Evolutionary conservation across 2,329 filamentous ascomycete species (phyloP).

Genomic region (Aureobasidium lini): DNA sequence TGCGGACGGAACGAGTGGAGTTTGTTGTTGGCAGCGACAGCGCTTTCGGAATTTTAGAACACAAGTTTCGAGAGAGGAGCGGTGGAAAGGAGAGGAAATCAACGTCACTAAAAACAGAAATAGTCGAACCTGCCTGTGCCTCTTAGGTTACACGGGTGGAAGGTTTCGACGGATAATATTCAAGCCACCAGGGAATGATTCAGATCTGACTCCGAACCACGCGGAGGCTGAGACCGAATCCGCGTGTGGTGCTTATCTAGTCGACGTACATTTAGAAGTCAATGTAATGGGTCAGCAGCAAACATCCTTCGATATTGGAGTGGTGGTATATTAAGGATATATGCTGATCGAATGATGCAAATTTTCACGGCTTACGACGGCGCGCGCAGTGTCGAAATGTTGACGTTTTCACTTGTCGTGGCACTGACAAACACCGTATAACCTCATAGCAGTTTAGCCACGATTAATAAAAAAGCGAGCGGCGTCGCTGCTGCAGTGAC

Average conservation of each 20-base stretch:
- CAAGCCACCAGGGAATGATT: not conserved
- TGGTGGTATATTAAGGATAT: not conserved
- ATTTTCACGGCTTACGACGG: not conserved
- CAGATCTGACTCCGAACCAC: not conserved
- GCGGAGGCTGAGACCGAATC: not conserved
- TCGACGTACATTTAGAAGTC: not conserved
- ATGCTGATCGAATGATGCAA: not conserved
- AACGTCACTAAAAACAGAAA: constrained; percentile 4
- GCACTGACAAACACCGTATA: not conserved
- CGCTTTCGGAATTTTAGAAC: not conserved
- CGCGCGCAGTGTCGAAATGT: not conserved
- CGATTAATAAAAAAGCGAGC: not conserved
- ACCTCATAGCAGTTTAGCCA: constrained; percentile 8
- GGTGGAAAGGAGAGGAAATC: not conserved
- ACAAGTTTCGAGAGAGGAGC: not conserved
- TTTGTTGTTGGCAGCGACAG: not conserved
- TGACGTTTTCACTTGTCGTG: not conserved
- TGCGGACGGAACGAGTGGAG: not conserved
- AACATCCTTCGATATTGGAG: not conserved
- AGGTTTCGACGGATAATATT: not conserved
- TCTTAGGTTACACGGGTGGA: constrained; percentile 9
- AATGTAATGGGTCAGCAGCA: too few species aligned
- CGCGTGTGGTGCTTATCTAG: not conserved
- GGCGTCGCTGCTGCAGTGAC: not conserved
- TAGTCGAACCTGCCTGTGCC: not conserved